Base-by-base conservation (phyloP, 148 eudicot species). In the Persicaria tinctoria region DNA sequence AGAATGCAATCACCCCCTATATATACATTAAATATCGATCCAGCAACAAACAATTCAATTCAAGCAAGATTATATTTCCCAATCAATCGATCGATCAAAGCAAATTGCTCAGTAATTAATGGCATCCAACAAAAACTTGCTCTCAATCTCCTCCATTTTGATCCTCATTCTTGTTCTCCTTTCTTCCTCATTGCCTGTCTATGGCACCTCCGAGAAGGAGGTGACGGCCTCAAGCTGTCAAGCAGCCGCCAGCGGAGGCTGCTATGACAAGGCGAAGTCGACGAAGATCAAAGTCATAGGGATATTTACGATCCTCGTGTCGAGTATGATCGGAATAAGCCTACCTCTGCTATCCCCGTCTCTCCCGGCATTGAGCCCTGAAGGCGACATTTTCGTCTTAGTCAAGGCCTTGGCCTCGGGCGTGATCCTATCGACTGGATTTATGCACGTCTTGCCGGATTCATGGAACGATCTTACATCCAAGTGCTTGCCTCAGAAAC, bases 401-500 rank as follows among this genome's bases (percentile, higher is more conserved):
- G 81, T 88, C 4, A 85, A 87, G 51, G 80, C 91, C 10, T 84
- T 86, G 20, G 89, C 91, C 3, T 88, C 91, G 0, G 91, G 91
- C 1, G 91, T 88, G 1, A 86, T 88, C 23, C 74, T 88, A 3
- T 83, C 91, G 1, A 88, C 88, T 0, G 91, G 91, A 72, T 88
- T 84, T 83, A 88, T 88, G 91, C 88, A 88, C 74, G 91, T 88
- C 4, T 41, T 88, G 82, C 89, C 91, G 0, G 91, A 88, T 54
- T 88, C 91, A 0, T 86, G 85, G 78, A 75, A 78, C 6, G 77
- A 76, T 51, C 59, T 88, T 6, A 88, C 78, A 5, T 89, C 92
- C 14, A 73, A 72, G 0, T 88, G 92, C 53, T 74, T 86, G 77
- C 89, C 92, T 0, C 79, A 84, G 11, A 79, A 79, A 1, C 90